These are phyloP conservation scores for Solanum aculeatissimum DNA, from an alignment of 305 asterid species.

Conservation along the genomic window DNA sequence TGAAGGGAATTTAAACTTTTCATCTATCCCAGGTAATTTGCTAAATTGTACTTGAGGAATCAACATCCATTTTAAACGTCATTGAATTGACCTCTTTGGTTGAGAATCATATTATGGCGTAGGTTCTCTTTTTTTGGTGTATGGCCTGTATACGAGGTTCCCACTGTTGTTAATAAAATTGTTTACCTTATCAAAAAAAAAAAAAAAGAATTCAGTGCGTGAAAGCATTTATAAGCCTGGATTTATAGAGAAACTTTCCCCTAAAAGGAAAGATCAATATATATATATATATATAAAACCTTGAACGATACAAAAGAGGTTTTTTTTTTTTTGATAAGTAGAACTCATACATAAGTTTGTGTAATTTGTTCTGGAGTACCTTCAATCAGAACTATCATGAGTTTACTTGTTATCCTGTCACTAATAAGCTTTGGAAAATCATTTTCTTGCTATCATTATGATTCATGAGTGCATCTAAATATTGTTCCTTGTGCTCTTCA, in stretches of 20 bases:
- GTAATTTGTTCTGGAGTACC: background rate
- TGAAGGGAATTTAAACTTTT: constrained; percentile 23
- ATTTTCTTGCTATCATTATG: background rate
- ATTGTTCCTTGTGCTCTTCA: background rate
- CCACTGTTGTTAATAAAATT: no score
- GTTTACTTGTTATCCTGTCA: background rate
- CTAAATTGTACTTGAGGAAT: background rate
- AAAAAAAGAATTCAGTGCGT: background rate
- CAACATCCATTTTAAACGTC: background rate
- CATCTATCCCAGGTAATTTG: constrained; percentile 38
- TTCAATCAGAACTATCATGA: background rate
- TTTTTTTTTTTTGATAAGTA: background rate
- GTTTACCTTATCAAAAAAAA: background rate
- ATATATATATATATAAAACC: background rate
- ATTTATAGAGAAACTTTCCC: background rate
- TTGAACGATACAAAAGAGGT: background rate
- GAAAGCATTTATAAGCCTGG: background rate
- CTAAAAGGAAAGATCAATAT: background rate
- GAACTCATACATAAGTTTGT: background rate
- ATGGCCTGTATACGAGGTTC: no score
- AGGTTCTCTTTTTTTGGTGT: no score
- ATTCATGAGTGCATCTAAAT: background rate
- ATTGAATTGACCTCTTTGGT: background rate
- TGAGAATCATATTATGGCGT: no score
- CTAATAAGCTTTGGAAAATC: background rate